Base-by-base conservation (phyloP, 495 filamentous ascomycete genomes). In the Aspergillus bridgeri region DNA sequence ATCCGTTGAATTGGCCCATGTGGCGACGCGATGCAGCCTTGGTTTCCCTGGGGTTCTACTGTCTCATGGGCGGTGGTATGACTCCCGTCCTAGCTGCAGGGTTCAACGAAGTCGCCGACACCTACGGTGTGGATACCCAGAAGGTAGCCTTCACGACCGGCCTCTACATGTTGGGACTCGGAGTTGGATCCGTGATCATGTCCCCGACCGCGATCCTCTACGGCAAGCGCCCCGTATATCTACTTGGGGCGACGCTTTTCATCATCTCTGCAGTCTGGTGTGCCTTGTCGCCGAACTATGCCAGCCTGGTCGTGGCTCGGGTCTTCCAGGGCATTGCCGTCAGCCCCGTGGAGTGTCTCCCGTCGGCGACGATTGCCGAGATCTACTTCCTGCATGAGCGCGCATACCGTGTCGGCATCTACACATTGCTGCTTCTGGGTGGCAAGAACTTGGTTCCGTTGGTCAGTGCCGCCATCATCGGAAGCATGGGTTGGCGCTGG, bases 311-410 rank as follows among this genome's bases (percentile, higher is more conserved):
- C 1, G 63, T 95, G 18, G 94, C 90, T 22, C 82, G 94, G 33
- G 84, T 98, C 47, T 83, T 97, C 55, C 89, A 91, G 70, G 94
- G 94, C 11, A 77, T 97, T 42, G 87, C 91, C 0, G 89, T 97
- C 43, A 91, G 86, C 54, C 90, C 92, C 0, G 90, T 95, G n/a
- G 94, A 98, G 71, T 93, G 91, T 64, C 81, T 98, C 49, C 94
- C 94, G 0, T 96, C 91, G 3, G 94, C 94, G 13, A 96, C 92
- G 0, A 91, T 98, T 60, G 92, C 92, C 7, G 94, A 98, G 70
- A 97, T 98, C 60, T 98, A 91, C 76, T 97, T 96, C 66, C 76
- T 98, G 18, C 94, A 98, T 60, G 94, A 98, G 73, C 80, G 93
- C 44, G 94, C 94, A 2, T 98, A 92, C 66, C 87, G 94, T 8